Evolutionary conservation across 257 asterid species (phyloP), one percentile per base, ranked within the genome.

Genomic region (Primulina huaijiensis): DNA sequence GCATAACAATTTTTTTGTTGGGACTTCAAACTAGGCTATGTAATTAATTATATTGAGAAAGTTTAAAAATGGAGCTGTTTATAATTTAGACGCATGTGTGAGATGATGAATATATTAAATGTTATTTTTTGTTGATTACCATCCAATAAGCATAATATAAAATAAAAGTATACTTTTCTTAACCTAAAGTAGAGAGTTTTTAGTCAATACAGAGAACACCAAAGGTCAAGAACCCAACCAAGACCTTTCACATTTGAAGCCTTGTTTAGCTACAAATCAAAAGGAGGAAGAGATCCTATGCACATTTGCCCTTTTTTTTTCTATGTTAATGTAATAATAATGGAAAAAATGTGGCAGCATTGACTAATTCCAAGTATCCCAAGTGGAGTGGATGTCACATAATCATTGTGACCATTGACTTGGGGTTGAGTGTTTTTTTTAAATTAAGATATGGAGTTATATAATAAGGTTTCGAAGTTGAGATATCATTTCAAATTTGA

Each of bases 321-420:
- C n/a, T 14, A 12, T 43, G 6, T 12, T 31, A 12, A 43, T 43
- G n/a, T 43, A 43, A 40, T 4, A 17, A 50, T 50, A 43, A 14
- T 43, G 56, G 7, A 46, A 46, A 12, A 2, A 43, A 43, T 43
- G 3, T 11, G 53, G 19, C 19, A 46, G 20, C 20, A 14, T 50
- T 50, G 57, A 50, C 57, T 50, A 50, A 50, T 50, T 50, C 57
- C 57, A 50, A 5, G 20, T 6, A 50, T 17, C 57, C 57, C 8
- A 17, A 50, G 57, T 50, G 57, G 57, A 50, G 57, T 50, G 57
- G 53, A 43, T 43, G 53, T 43, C 53, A 43, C n/a, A 43, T 43
- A 43, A 11, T 43, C 53, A 43, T 50, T 50, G 57, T 20, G 57
- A 50, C 21, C 57, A 50, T 50, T 50, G 57, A 50, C 57, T 50